Conservation (phyloP, 2,329 filamentous ascomycete genomes). For the Trichoderma sp. region DNA sequence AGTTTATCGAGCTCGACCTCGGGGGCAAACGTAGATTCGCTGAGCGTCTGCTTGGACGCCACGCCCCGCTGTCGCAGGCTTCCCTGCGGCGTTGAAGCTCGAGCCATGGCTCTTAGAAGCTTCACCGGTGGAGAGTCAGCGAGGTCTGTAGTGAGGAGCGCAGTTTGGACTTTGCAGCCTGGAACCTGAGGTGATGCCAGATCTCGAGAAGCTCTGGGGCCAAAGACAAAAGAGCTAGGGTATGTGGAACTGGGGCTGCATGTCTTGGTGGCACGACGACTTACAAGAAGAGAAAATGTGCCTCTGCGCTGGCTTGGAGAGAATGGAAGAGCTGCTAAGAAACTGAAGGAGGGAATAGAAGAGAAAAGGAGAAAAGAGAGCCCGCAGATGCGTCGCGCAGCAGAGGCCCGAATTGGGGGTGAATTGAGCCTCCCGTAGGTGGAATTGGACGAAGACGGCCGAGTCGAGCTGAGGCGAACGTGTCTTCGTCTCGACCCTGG, state of each 20-base stretch:
- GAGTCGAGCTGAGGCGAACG: slow-evolving; percentile 24
- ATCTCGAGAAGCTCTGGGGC: neutral
- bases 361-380: slow-evolving; percentile 23
- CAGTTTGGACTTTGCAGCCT: neutral
- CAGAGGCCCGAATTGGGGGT: slow-evolving; percentile 22
- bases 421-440: slow-evolving; percentile 23
- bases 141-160: neutral
- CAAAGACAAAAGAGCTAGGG: neutral
- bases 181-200: neutral
- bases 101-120: slow-evolving; percentile 45
- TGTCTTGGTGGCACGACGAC: slow-evolving; percentile 22
- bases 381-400: slow-evolving; percentile 12
- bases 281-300: slow-evolving; percentile 25
- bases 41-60: slow-evolving; percentile 50
- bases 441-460: slow-evolving; percentile 5
- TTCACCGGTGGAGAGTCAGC: slow-evolving; percentile 16
- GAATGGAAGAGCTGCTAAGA: neutral
- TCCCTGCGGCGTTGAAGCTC: slow-evolving; percentile 55
- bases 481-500: slow-evolving; percentile 21
- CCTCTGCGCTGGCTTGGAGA: neutral
- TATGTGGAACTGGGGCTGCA: slow-evolving; percentile 4
- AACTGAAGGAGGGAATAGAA: slow-evolving; percentile 16
- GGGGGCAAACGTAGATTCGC: slow-evolving; percentile 39
- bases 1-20: slow-evolving; percentile 56
- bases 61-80: slow-evolving; percentile 62